phyloP scores from a whole-genome alignment of 306 rosid genomes.

The Canavalia ensiformis region DNA sequence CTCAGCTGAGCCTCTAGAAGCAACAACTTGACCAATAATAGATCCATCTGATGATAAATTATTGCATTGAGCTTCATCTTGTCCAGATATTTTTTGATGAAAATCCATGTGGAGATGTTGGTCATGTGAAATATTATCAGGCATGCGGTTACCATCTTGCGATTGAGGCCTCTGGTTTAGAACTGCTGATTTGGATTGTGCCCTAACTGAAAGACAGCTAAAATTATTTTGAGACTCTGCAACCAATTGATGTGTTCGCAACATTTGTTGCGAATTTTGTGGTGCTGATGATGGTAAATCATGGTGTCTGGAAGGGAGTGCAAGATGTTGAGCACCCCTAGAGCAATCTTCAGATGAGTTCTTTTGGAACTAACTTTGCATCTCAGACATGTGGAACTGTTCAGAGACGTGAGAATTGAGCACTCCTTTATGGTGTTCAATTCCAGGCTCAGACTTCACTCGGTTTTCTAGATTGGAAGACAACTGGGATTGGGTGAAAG shows the following conservation, averaged over 20 bases:
- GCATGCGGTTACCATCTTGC: conserved; percentile 50
- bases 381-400: conserved; percentile 73
- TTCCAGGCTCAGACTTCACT: conserved; percentile 75
- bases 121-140: conserved; percentile 51
- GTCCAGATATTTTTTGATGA: conserved; percentile 63
- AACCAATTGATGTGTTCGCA: too few relatives aligned
- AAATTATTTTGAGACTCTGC: too few relatives aligned
- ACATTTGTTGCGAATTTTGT: too few relatives aligned
- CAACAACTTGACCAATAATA: not conserved
- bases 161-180: conserved; percentile 56
- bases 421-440: conserved; percentile 72
- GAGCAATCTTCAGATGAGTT: conserved; percentile 64
- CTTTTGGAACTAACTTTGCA: conserved; percentile 82
- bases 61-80: conserved; percentile 87
- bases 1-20: too few relatives aligned
- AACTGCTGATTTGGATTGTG: conserved; percentile 53
- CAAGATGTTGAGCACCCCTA: conserved; percentile 67
- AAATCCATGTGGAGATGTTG: conserved; percentile 54
- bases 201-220: too few relatives aligned
- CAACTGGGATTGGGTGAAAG: conserved; percentile 71
- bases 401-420: conserved; percentile 66
- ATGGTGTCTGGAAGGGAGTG: conserved; percentile 57
- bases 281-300: too few relatives aligned
- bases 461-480: conserved; percentile 65
- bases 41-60: conserved; percentile 79